Conservation (phyloP, 257 asterid genomes). For the Solanum rostratum region DNA sequence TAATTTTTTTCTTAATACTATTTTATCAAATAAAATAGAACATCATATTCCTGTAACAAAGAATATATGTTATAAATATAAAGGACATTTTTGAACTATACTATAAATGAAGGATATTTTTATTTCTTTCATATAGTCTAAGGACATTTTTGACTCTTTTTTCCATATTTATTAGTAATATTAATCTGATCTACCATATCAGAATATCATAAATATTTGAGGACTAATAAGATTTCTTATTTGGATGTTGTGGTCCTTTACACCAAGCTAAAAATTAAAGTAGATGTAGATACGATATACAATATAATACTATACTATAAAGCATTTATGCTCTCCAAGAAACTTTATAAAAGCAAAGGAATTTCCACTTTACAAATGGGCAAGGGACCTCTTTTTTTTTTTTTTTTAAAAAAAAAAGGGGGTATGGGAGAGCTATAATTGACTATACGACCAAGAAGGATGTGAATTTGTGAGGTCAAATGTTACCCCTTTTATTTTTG, state of each 20-base stretch:
- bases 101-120: too few species aligned
- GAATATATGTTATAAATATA: too few species aligned
- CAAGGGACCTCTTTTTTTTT: constrained; percentile 17
- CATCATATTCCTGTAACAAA: too few species aligned
- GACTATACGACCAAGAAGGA: not conserved
- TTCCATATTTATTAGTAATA: not conserved
- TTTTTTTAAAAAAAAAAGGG: not conserved
- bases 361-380: constrained; percentile 42
- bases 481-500: not conserved
- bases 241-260: not conserved
- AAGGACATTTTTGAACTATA: too few species aligned
- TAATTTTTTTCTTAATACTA: too few species aligned
- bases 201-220: not conserved
- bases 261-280: not conserved
- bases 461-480: not conserved
- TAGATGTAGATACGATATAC: not conserved
- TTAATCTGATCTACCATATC: not conserved
- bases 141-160: too few species aligned
- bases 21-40: too few species aligned
- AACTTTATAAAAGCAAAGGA: constrained; percentile 28
- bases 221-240: not conserved
- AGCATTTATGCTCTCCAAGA: constrained; percentile 18
- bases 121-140: too few species aligned
- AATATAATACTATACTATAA: not conserved
- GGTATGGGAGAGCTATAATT: not conserved